Base-by-base conservation (phyloP, 805 yeast genomes). In the Groenewaldozyma salmanticensis region DNA sequence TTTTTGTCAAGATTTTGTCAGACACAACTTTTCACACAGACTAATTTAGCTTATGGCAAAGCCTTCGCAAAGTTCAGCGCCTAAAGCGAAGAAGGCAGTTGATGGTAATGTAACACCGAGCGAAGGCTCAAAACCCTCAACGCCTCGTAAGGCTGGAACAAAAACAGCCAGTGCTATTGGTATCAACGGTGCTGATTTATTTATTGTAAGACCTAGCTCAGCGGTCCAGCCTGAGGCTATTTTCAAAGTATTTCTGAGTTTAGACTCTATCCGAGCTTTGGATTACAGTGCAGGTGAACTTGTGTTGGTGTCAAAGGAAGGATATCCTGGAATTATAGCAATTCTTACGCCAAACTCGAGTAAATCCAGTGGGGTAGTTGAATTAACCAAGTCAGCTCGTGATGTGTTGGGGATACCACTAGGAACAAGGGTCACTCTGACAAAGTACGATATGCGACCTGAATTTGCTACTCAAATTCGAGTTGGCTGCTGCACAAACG, bases 341-440 rank as follows among this genome's bases (percentile, higher is more conserved):
- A 31, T 52, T 15, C 51, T 49, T 2, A 58, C 60, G 2, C 61
- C 64, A 1, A 35, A 27, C 20, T 42, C 45, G 18, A 20, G 32
- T 11, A 34, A 20, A 13, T 61, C 58, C 13, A 13, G 33, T 3
- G 58, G 54, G 18, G 42, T 51, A 2, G 44, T 60, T 5, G 57
- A 51, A 32, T 37, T 64, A 6, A 46, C 60, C 13, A 13, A 34
- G 5, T 46, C 44, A 4, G 43, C 72, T 31, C 57, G 79, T 46
- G 50, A 61, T 4, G 60, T 69, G 2, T 62, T 67, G 9, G 70
- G 66, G 33, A 47, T 71, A 1, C 44, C 70, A 3, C 57, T 72
- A 4, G 81, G 81, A 34, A 79, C 75, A 42, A 55, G 78, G 35
- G 47, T 75, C 17, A 62, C 63, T 21, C 48, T 90, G 0, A 52